Evolutionary conservation across 108 stramenopile genomes (phyloP).

Genomic region (Conticribra weissflogii): DNA sequence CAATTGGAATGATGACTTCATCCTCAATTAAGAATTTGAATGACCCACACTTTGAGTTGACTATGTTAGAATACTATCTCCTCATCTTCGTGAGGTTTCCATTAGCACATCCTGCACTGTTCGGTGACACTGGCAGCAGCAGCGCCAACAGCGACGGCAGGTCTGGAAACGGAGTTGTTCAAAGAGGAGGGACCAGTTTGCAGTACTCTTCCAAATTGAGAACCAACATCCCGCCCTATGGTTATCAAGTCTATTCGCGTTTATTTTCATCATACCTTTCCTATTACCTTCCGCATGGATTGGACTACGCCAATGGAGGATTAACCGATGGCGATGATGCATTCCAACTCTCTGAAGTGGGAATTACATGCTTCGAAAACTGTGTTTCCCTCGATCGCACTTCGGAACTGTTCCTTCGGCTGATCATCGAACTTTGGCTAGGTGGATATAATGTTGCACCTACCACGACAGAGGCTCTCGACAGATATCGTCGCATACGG

Average conservation of each 20-base stretch:
- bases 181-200: too few relatives aligned
- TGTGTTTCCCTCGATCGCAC: slow-evolving; percentile 5
- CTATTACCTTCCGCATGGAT: slow-evolving; percentile 59
- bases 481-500: slow-evolving; percentile 24
- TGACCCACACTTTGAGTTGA: slow-evolving; percentile 42
- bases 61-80: slow-evolving; percentile 76
- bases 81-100: slow-evolving; percentile 73
- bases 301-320: slow-evolving; percentile 8
- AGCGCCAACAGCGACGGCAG: slow-evolving; percentile 13
- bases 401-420: slow-evolving; percentile 77
- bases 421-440: slow-evolving; percentile 78
- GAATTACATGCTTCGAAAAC: neutral
- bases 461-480: slow-evolving; percentile 26
- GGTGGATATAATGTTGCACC: slow-evolving; percentile 51
- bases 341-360: slow-evolving; percentile 27
- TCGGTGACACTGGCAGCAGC: slow-evolving; percentile 3
- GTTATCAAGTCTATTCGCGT: slow-evolving; percentile 67
- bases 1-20: neutral
- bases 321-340: slow-evolving; percentile 10
- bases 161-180: too few relatives aligned
- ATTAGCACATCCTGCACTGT: slow-evolving; percentile 46
- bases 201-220: too few relatives aligned
- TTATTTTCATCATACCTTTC: slow-evolving; percentile 59
- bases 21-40: slow-evolving; percentile 2
- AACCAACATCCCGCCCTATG: too few relatives aligned